These are phyloP conservation scores for Fusarium compactum DNA, from an alignment of 2,329 filamentous ascomycete genomes.

Conservation along the genomic window DNA sequence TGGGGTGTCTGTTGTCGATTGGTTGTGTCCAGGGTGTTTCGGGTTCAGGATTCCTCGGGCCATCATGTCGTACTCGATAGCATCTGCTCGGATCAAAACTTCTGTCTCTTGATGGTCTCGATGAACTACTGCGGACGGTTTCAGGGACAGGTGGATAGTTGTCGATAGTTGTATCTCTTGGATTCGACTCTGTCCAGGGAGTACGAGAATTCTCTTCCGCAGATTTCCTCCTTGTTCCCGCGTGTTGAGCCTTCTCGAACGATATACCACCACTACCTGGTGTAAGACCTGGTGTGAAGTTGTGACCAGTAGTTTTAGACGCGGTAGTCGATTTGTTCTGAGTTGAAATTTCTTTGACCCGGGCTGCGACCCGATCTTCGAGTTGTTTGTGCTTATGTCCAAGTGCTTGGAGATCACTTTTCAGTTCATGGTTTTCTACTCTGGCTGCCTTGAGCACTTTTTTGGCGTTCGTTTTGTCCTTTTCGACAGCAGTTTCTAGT, in stretches of 20 bases:
- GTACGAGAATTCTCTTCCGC: not conserved
- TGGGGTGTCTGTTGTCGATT: not conserved
- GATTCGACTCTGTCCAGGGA: not conserved
- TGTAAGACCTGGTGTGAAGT: not conserved
- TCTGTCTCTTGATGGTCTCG: not conserved
- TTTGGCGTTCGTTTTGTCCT: not conserved
- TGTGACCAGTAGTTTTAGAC: not conserved
- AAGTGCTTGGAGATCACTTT: fast-evolving
- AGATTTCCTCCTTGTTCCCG: not conserved
- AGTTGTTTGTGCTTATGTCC: too few species aligned
- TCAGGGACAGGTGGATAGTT: not conserved
- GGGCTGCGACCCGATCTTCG: not conserved
- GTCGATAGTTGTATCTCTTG: not conserved
- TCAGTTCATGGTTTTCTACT: not conserved
- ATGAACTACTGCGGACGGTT: not conserved
- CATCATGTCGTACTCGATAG: not conserved
- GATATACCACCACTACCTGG: slow-evolving; percentile 6
- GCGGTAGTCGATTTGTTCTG: not conserved
- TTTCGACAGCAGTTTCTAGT: not conserved
- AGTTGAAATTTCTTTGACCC: not conserved
- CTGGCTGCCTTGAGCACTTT: not conserved
- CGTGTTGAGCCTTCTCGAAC: not conserved
- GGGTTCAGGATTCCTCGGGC: not conserved
- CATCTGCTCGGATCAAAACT: not conserved
- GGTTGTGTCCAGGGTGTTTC: not conserved